Percentiles rank a stretch among this genome's conserved stretches.
Evolutionary conservation across 106 monocot species (phyloP).

Genomic region (Triglochin maritima): DNA sequence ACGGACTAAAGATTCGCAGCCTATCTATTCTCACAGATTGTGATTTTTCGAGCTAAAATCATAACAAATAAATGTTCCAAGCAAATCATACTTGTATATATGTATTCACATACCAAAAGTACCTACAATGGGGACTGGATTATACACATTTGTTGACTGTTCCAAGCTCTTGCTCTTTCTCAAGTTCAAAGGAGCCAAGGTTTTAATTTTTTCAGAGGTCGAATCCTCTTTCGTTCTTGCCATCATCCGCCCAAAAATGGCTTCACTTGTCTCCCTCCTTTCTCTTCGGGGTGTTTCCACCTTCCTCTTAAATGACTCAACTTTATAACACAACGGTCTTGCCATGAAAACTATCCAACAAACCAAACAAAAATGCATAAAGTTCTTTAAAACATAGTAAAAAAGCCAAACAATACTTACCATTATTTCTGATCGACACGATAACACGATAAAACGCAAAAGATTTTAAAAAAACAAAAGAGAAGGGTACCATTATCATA

Average conservation of each 20-base stretch:
- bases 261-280: slow-evolving; percentile 17
- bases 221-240: neutral
- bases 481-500: neutral
- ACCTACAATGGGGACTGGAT: slow-evolving; percentile 47
- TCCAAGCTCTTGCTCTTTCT: slow-evolving; percentile 28
- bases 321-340: no score
- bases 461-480: neutral
- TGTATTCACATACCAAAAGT: neutral
- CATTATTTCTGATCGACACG: no score
- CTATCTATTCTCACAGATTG: no score
- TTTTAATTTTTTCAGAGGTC: slow-evolving; percentile 12
- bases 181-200: slow-evolving; percentile 31
- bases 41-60: no score
- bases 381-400: no score
- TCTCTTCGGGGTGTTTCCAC: neutral
- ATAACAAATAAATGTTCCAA: no score
- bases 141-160: slow-evolving; percentile 31
- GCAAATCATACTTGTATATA: neutral
- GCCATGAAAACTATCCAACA: no score
- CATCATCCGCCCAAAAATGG: slow-evolving; percentile 11
- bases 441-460: no score
- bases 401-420: no score
- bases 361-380: no score
- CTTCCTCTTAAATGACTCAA: neutral
- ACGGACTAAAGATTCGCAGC: no score